phyloP scores from a whole-genome alignment of 352 stramenopile species.

The Phytophthora aleatoria region DNA sequence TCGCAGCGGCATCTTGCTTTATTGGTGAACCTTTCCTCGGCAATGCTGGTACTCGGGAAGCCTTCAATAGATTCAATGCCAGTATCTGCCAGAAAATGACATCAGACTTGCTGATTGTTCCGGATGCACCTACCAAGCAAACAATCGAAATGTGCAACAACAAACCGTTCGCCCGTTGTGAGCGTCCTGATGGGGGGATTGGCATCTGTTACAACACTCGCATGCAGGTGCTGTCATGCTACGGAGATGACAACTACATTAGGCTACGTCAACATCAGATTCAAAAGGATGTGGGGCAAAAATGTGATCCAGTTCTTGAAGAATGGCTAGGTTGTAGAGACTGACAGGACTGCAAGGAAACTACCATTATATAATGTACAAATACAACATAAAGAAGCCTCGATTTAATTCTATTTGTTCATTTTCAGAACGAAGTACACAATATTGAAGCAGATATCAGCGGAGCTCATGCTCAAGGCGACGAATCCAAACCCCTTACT shows the following conservation, averaged over 20 bases:
- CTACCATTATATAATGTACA: too few species aligned
- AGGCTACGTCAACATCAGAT: conserved; percentile 25
- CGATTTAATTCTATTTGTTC: too few species aligned
- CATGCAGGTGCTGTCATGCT: conserved; percentile 32
- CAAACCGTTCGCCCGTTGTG: conserved; percentile 24
- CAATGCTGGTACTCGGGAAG: conserved; percentile 13
- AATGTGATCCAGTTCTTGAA: conserved; percentile 17
- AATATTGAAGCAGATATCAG: too few species aligned
- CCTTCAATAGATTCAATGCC: conserved; percentile 14
- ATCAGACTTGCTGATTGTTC: conserved; percentile 11
- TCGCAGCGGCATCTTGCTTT: conserved; percentile 20
- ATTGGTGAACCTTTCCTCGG: conserved; percentile 15
- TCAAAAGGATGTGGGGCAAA: conserved; percentile 9
- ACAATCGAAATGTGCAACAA: conserved; percentile 29
- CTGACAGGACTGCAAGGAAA: too few species aligned
- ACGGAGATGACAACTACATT: conserved; percentile 25
- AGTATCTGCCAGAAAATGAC: conserved; percentile 20
- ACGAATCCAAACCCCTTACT: too few species aligned
- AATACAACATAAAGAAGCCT: too few species aligned
- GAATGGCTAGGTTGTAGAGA: conserved; percentile 22
- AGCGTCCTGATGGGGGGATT: conserved; percentile 2
- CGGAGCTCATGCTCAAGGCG: too few species aligned
- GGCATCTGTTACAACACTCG: conserved; percentile 22
- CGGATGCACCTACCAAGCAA: conserved; percentile 3
- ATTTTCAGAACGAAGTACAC: too few species aligned